Evolutionary conservation across 2,329 filamentous ascomycete genomes (phyloP).

Genomic region (Ceratocystis harringtonii): DNA sequence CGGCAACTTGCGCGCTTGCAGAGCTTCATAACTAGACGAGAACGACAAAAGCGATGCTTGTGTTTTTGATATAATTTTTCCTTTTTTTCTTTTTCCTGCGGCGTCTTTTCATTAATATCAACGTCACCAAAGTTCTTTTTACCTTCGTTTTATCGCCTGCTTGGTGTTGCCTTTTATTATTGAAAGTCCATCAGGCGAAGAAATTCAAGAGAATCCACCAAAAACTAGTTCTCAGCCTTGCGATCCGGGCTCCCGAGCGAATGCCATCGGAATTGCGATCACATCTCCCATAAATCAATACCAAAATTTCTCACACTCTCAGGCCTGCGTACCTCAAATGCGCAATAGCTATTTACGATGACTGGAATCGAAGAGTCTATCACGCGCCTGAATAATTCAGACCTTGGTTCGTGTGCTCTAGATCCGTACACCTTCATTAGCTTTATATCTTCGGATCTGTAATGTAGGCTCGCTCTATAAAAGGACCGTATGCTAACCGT

Average conservation of each 20-base stretch:
- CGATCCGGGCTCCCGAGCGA: background rate
- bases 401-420: conserved; percentile 34
- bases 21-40: background rate
- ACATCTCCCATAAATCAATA: background rate
- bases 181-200: background rate
- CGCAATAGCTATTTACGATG: conserved; percentile 14
- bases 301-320: background rate
- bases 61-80: background rate
- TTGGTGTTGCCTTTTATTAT: background rate
- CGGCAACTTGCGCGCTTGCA: background rate
- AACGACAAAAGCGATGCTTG: background rate
- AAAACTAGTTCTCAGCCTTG: background rate
- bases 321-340: conserved; percentile 9
- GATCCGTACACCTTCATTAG: background rate
- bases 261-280: background rate
- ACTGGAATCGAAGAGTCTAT: conserved; percentile 47
- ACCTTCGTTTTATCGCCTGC: background rate
- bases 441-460: background rate
- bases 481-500: background rate
- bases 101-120: background rate
- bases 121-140: background rate
- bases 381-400: conserved; percentile 41
- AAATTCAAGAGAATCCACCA: background rate
- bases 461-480: background rate
- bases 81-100: background rate